Percentiles rank a stretch among this genome's conserved stretches.
Conservation (phyloP, 805 yeast genomes). For the Hanseniaspora occidentalis region DNA sequence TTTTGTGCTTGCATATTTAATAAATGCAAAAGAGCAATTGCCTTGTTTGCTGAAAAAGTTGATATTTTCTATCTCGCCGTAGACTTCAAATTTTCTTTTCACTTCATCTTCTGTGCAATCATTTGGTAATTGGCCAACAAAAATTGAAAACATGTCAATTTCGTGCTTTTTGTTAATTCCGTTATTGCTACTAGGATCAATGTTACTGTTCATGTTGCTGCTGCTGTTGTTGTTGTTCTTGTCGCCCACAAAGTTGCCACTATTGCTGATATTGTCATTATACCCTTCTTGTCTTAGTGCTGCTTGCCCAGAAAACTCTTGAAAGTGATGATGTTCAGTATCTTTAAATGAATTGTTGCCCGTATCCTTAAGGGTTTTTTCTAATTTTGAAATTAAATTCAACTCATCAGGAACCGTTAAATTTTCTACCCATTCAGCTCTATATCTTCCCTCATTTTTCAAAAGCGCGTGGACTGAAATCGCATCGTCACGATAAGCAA, state of each 20-base stretch:
- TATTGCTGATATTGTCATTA: not conserved
- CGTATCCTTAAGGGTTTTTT: conserved; percentile 12
- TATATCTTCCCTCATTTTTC: conserved; percentile 40
- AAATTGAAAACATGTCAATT: conserved; percentile 63
- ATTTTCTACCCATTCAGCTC: conserved; percentile 80
- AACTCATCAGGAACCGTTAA: conserved; percentile 38
- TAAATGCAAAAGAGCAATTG: conserved; percentile 51
- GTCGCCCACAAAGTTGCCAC: conserved; percentile 5
- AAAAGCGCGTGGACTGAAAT: conserved; percentile 69
- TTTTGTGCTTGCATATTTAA: conserved; percentile 47
- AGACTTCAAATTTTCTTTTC: conserved; percentile 44
- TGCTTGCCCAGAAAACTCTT: too few relatives aligned
- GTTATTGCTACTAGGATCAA: conserved; percentile 2
- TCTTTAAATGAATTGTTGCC: too few relatives aligned
- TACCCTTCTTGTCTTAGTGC: conserved; percentile 7
- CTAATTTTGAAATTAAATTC: conserved; percentile 13
- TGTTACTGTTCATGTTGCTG: conserved; percentile 4
- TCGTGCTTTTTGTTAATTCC: conserved; percentile 18
- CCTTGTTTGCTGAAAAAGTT: conserved; percentile 41
- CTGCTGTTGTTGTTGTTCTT: conserved; percentile 4
- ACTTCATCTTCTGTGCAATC: conserved; percentile 44
- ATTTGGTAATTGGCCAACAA: conserved; percentile 60
- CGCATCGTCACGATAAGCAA: conserved; percentile 77
- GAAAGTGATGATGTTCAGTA: too few relatives aligned
- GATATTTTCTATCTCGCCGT: conserved; percentile 51